phyloP scores from a whole-genome alignment of 345 rosid species.

The Turnera subulata region DNA sequence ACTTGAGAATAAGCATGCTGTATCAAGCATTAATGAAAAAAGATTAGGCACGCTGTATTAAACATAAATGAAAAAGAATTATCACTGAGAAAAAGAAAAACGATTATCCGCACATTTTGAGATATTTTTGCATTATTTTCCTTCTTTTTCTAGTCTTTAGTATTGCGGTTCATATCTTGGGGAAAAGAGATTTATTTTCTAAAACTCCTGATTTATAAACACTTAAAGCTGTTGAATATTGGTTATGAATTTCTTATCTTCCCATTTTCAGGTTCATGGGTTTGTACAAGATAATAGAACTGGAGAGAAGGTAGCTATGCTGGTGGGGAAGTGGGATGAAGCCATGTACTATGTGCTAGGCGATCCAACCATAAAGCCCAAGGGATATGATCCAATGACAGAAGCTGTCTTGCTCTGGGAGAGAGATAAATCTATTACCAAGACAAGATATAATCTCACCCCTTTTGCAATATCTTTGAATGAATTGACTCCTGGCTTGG shows the following conservation, averaged over 20 bases:
- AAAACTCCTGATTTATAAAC: background rate
- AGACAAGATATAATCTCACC: constrained; percentile 93
- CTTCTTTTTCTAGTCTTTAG: background rate
- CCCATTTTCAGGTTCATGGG: constrained; percentile 73
- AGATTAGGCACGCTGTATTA: too few species aligned
- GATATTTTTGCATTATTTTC: too few species aligned
- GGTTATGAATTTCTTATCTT: background rate
- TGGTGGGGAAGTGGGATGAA: constrained; percentile 99
- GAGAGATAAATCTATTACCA: constrained; percentile 62
- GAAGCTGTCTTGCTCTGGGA: constrained; percentile 96
- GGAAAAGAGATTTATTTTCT: background rate
- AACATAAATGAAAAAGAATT: too few species aligned
- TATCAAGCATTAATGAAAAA: too few species aligned
- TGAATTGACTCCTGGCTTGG: constrained; percentile 72
- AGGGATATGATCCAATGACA: constrained; percentile 94
- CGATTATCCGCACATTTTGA: too few species aligned
- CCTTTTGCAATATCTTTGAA: constrained; percentile 91
- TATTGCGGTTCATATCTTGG: background rate
- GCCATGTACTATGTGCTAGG: constrained; percentile 94
- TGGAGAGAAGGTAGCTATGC: constrained; percentile 93
- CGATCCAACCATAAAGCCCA: constrained; percentile 83
- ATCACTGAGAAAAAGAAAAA: too few species aligned
- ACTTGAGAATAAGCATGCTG: background rate
- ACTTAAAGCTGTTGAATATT: background rate
- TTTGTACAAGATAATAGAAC: constrained; percentile 94